Base-by-base conservation (phyloP, 768 basidiomycete species). In the Hemileccinum rubropunctum region DNA sequence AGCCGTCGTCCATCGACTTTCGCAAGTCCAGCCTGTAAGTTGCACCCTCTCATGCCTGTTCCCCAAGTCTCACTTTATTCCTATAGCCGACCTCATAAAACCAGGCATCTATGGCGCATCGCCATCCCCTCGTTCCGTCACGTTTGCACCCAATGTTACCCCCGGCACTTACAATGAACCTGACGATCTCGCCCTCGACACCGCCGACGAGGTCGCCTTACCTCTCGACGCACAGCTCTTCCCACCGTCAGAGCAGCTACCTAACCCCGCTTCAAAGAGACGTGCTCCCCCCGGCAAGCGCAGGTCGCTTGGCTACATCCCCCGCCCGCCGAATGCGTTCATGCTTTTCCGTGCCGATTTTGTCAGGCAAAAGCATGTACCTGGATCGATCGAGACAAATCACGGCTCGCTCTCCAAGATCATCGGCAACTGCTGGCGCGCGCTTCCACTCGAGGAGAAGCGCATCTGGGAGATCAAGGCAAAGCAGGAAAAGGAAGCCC, bases 401-500 rank as follows among this genome's bases (percentile, higher is more conserved):
- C 76, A 78, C 50, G 73, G 71, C 9, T 75, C 75, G 1, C 66
- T 78, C 12, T 78, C 76, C 2, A 77, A 76, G 59, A 78, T 77
- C 51, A 75, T 78, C 23, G 74, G 75, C 8, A 76, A 76, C 48
- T 76, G 73, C 56, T 91, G 88, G 88, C 78, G 82, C 21, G 66
- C 81, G 0, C 78, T 91, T 3, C 84, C 86, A 0, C 75, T 81
- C 15, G 79, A 83, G 14, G 85, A 91, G 65, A 87, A 85, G 60
- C 76, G 76, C 4, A 72, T 80, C 15, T 91, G 88, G 88, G 86
- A 89, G 60, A 68, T 77, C 30, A 78, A 78, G 47, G 88, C 88
- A 0, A 85, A 86, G 61, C 76, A 80, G 38, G 87, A 82, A 20
- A 88, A 88, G 68, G 84, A 82, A 0, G 83, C 81, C 27, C 88